Base-by-base conservation (phyloP, 176 grass and related monocot species). In the Musa troglodytarum region DNA sequence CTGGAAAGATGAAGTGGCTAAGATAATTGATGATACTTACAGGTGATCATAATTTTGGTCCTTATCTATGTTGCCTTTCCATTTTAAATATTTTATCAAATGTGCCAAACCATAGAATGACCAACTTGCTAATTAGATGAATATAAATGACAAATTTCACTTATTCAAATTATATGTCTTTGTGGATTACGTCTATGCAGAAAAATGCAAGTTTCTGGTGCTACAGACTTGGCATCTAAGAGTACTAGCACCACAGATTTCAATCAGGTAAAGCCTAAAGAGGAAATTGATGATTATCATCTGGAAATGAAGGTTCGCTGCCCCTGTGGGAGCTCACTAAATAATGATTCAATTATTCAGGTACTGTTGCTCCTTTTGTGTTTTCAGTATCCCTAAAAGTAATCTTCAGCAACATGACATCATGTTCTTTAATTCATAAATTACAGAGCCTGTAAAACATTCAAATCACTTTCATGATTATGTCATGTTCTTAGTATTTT, bases 1-100 rank as follows among this genome's bases (percentile, higher is more conserved):
- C 9, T 78, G 78, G 49, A 91, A 87, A 62, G 88, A 94, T 69
- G 79, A 53, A 20, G 86, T 99, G 69, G 96, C 86, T 82, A 99
- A 95, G 87, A 89, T 99, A 74, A 88, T 99, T 68, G 86, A 89
- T 81, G 91, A 99, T 76, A 98, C 86, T 24, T 98, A 91, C 81
- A 85, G 94, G 94, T 92, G 51, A 80, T 79, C 61, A 81, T 68
- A 81, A 28, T 11, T 53, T 79, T 63, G 6, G 63, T 65, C 3
- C 11, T 13, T 65, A 20, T 10, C 1, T 63, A 3, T 65, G 63
- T 10, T 65, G 19, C 19, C 20, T 65, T 26, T 65, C 34, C 34
- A 25, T 65, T 26, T 26, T 26, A 28, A 9, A 61, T 3, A 61
- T 17, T 21, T 61, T 19, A 61, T n/a, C n/a, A 19, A 61, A 61